A percentile compares a stretch with the other conserved stretches of the same genome.
Conservation (phyloP, 805 yeast species). For the Candida gorgasii region DNA sequence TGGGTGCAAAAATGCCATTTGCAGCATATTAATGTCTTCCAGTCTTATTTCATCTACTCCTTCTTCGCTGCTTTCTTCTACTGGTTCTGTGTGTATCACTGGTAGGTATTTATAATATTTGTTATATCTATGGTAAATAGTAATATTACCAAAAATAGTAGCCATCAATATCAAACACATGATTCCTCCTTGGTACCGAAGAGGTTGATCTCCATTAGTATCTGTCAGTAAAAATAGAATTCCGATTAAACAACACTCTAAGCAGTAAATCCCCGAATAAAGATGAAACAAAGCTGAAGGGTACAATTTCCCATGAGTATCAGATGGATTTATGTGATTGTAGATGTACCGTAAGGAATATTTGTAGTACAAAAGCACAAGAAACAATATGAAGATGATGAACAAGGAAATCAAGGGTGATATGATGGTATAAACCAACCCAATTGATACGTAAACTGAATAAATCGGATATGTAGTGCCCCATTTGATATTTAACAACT, state of each 20-base stretch:
- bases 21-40: slow-evolving; percentile 14
- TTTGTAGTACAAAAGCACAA: slow-evolving; percentile 64
- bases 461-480: slow-evolving; percentile 77
- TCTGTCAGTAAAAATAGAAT: slow-evolving; percentile 64
- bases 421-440: slow-evolving; percentile 73
- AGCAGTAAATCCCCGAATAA: slow-evolving; percentile 78
- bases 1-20: slow-evolving; percentile 37
- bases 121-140: slow-evolving; percentile 44
- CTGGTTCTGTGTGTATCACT: slow-evolving; percentile 4
- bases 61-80: too few species aligned
- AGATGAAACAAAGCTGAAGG: slow-evolving; percentile 75
- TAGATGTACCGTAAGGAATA: slow-evolving; percentile 64
- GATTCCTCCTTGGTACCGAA: slow-evolving; percentile 49
- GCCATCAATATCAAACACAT: slow-evolving; percentile 52
- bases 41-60: slow-evolving; percentile 1
- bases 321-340: slow-evolving; percentile 52
- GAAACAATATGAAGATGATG: slow-evolving; percentile 53
- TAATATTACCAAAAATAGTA: slow-evolving; percentile 60
- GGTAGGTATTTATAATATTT: slow-evolving; percentile 34
- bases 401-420: slow-evolving; percentile 76
- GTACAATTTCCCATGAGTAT: slow-evolving; percentile 69
- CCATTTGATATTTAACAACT: slow-evolving; percentile 59
- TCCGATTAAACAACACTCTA: slow-evolving; percentile 78
- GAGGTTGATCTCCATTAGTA: slow-evolving; percentile 42
- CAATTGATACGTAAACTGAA: slow-evolving; percentile 76